Percentiles rank a stretch among this genome's conserved stretches.
phyloP scores from a whole-genome alignment of 2,329 filamentous ascomycete genomes.

The Pseudogymnoascus sp. region DNA sequence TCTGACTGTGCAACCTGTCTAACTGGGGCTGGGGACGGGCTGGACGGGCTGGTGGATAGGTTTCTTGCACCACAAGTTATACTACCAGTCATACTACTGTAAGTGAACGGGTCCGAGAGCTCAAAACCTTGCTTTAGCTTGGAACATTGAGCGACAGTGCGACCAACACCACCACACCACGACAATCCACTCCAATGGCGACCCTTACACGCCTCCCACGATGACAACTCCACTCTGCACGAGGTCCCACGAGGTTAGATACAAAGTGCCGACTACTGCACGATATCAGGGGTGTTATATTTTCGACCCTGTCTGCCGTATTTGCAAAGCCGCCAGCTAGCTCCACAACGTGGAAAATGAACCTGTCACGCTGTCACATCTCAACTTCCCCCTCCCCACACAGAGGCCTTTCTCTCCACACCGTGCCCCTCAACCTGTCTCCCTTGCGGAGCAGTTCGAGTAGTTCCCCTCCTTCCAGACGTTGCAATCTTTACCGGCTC shows the following conservation, averaged over 20 bases:
- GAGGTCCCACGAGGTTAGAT: too few species aligned
- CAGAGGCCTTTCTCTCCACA: background rate
- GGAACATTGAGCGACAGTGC: background rate
- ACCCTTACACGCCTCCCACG: background rate
- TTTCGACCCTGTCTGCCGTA: background rate
- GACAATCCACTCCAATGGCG: background rate
- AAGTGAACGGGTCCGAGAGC: background rate
- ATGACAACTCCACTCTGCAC: too few species aligned
- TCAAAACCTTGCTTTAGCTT: conserved; percentile 1
- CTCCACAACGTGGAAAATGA: background rate
- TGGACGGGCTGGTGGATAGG: background rate
- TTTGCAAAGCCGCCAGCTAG: background rate
- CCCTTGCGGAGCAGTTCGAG: background rate
- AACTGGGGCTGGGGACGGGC: background rate
- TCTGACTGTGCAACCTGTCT: background rate
- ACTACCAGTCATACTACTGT: background rate
- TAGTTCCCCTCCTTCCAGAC: background rate
- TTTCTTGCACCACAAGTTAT: background rate
- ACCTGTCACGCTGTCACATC: conserved; percentile 4
- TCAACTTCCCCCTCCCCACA: background rate
- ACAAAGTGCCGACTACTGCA: background rate
- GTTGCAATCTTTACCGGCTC: background rate
- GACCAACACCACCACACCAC: background rate
- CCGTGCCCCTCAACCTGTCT: background rate
- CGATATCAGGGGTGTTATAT: conserved; percentile 1